Base-by-base conservation (phyloP, 1,139 yeast species). In the Magnusiomyces suaveolens region DNA sequence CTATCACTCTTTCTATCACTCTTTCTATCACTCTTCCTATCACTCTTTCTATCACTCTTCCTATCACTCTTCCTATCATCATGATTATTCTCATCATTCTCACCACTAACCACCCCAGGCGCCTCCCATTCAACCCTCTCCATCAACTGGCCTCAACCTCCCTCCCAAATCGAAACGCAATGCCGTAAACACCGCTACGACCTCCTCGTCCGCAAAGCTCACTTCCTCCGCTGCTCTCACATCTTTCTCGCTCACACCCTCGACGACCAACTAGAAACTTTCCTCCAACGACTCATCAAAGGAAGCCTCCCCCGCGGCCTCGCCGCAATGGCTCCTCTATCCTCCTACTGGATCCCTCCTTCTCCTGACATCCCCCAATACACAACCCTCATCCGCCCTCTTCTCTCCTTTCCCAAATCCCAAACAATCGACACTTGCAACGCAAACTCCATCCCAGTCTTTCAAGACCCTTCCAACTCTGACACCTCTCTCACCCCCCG, bases 201-300 rank as follows among this genome's bases (percentile, higher is more conserved):
- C 44, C 70, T 71, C 2, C 67, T 86, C 24, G 61, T 64, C 1
- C 51, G 67, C 1, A 66, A 68, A 2, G 80, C 82, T 60, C 60
- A 64, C 1, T 58, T 58, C 1, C 59, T 63, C 3, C 70, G 59
- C 0, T 21, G 23, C 20, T 46, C 64, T 0, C 64, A 73, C 38
- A 58, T 86, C 12, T 66, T 82, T 49, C 70, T 82, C 52, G 95
- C 85, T 0, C 95, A 87, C 63, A 86, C 81, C 60, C 63, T 73
- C 52, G 82, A 85, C 63, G 95, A 87, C 64, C 89, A 84, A 63
- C 57, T 83, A 14, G 95, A 87, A 63, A 84, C 94, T 0, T 81
- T 79, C 60, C 60, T 83, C 24, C 74, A 81, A 65, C 67, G 95
- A 44, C 68, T 84, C 46, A 66, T 73, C 25, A 69, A 72, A 29